Evolutionary conservation across 148 eudicot species (phyloP), one percentile per base, ranked within the genome.

Genomic region (Fagopyrum tataricum): DNA sequence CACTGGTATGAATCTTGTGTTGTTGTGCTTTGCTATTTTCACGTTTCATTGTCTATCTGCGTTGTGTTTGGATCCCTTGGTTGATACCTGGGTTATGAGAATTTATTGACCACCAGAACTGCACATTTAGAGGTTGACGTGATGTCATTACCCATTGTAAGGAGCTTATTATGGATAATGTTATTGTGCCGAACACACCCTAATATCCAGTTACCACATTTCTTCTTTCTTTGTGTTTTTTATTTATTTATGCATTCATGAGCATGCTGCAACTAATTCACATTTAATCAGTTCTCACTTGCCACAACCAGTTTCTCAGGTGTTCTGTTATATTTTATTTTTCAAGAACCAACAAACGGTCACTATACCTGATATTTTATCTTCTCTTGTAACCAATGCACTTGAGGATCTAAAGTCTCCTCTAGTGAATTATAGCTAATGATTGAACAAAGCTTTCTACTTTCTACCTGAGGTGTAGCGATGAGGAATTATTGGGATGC

Each of bases 1-100:
- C 86, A 68, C 78, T 94, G 83, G 98, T 94, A 89, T 73, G 81
- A 77, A 80, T 51, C 75, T 70, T 74, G 69, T 14, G 39, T 23
- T 70, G n/a, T 74, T 44, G 44, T 17, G 21, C 55, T 17, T 15
- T n/a, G 69, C 44, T 64, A 15, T 64, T 15, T 31, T 64, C 42
- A 64, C 39, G 20, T 13, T 64, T 31, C 15, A 64, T 64, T 13
- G 8, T 64, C 2, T 61, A 13, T 53, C 14, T 48, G 20, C 18
- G 7, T 53, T 21, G 18, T 53, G 24, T 18, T 61, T 61, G 9
- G 67, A 64, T 5, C 20, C 4, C 20, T 37, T 64, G 18, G 69
- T 64, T 64, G 69, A 64, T 31, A 9, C 15, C 39, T 64, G 10
- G 69, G 18, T 15, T 31, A 37, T 64, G 69, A 64, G 10, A 64